Evolutionary conservation across 169 alveolate genomes (phyloP).

Genomic region (Cyclospora cayetanensis): DNA sequence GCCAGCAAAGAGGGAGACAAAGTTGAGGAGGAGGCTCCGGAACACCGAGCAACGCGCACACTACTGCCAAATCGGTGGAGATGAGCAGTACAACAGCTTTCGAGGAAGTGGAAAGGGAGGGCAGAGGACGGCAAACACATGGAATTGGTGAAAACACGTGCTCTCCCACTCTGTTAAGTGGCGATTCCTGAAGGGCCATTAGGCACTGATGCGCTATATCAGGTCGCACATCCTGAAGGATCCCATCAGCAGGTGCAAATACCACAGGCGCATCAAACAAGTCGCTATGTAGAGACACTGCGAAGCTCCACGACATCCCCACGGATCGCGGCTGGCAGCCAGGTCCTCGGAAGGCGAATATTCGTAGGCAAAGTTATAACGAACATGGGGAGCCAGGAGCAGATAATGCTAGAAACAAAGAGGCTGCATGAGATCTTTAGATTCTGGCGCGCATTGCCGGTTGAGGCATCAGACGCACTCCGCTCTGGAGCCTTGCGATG

Average conservation of each 20-base stretch:
- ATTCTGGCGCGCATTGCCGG: too few relatives aligned
- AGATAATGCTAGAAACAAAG: background rate
- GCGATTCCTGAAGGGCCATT: conserved; percentile 80
- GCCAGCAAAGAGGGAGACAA: background rate
- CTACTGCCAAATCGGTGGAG: background rate
- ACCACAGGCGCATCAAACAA: background rate
- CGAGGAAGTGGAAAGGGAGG: too few relatives aligned
- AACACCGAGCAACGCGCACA: background rate
- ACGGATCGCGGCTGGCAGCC: background rate
- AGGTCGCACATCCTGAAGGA: conserved; percentile 83
- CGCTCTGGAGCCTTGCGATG: too few relatives aligned
- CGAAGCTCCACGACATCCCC: background rate
- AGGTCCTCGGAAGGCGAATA: background rate
- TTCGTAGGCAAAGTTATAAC: background rate
- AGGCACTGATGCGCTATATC: conserved; percentile 85
- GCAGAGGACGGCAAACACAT: too few relatives aligned
- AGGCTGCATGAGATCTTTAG: background rate
- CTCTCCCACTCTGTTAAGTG: conserved; percentile 79
- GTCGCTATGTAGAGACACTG: background rate
- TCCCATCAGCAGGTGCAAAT: background rate
- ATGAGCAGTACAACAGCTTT: background rate
- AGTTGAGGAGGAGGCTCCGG: background rate
- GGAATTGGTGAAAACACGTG: too few relatives aligned
- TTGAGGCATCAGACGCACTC: too few relatives aligned
- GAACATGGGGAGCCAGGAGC: background rate